Percentiles rank a stretch among this genome's conserved stretches.
phyloP scores from a whole-genome alignment of 495 filamentous ascomycete genomes.

The Tuber microsphaerosporum region DNA sequence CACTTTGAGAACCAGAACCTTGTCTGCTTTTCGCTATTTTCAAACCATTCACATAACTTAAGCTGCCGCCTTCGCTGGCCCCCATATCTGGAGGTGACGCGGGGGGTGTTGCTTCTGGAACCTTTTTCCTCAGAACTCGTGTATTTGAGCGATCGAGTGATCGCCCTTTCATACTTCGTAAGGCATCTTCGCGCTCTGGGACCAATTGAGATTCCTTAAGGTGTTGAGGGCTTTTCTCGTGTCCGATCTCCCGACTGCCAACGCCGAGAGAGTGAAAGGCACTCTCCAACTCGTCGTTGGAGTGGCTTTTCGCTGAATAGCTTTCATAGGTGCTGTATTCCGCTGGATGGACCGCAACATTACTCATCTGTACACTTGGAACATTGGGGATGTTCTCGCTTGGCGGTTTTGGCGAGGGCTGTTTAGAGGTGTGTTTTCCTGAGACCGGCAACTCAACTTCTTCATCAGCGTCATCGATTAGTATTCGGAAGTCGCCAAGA shows the following conservation, averaged over 20 bases:
- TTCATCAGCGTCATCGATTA: conserved; percentile 13
- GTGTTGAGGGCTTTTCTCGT: not conserved
- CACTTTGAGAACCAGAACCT: not conserved
- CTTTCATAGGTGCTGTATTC: conserved; percentile 24
- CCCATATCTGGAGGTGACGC: not conserved
- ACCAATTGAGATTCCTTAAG: not conserved
- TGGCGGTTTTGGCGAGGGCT: not conserved
- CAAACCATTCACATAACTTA: not conserved
- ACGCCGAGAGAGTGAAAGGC: not conserved
- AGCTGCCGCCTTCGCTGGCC: not conserved
- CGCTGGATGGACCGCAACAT: conserved; percentile 19
- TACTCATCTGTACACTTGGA: conserved; percentile 9
- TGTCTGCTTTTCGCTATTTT: not conserved
- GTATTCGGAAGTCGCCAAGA: conserved; percentile 23
- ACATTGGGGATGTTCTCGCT: not conserved
- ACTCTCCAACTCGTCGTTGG: not conserved
- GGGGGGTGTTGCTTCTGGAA: not conserved
- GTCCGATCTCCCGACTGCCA: not conserved
- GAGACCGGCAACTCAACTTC: not conserved
- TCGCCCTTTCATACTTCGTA: not conserved
- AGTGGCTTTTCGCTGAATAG: not conserved
- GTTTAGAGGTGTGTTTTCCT: not conserved
- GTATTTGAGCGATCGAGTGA: not conserved
- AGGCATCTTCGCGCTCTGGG: not conserved
- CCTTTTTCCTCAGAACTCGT: not conserved